Evolutionary conservation across 2,329 filamentous ascomycete species (phyloP).

Genomic region (Aspergillus ochraceoroseus): DNA sequence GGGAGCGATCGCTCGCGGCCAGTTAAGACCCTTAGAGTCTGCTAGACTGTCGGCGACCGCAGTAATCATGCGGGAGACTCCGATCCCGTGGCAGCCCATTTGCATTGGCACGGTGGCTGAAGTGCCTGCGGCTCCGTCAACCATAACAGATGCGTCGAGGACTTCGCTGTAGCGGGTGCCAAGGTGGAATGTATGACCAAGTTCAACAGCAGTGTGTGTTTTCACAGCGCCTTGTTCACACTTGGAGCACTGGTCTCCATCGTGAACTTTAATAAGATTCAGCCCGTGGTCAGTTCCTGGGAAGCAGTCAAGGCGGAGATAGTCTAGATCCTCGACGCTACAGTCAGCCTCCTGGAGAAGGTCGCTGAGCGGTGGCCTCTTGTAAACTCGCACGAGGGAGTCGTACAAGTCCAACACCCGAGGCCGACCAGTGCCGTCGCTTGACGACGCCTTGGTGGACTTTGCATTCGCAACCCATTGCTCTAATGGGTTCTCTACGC

Average conservation of each 20-base stretch:
- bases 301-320: conserved; percentile 36
- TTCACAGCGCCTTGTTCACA: conserved; percentile 62
- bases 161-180: conserved; percentile 81
- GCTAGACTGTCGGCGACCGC: conserved; percentile 73
- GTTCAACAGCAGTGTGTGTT: conserved; percentile 71
- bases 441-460: conserved; percentile 14
- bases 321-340: conserved; percentile 31
- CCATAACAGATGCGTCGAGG: conserved; percentile 59
- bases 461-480: conserved; percentile 49
- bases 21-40: conserved; percentile 71
- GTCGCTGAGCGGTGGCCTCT: conserved; percentile 38
- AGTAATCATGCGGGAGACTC: conserved; percentile 82
- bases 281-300: conserved; percentile 45
- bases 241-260: conserved; percentile 67
- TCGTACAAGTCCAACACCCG: conserved; percentile 41
- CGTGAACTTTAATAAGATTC: conserved; percentile 60
- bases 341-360: conserved; percentile 30
- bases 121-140: conserved; percentile 35
- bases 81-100: conserved; percentile 97
- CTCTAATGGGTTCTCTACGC: conserved; percentile 56
- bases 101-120: conserved; percentile 56
- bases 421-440: conserved; percentile 25
- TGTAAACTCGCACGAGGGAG: conserved; percentile 38
- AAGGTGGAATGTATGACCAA: conserved; percentile 92
- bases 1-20: conserved; percentile 81